Evolutionary conservation across 2,329 filamentous ascomycete species (phyloP).

Genomic region (Myotisia sp.): DNA sequence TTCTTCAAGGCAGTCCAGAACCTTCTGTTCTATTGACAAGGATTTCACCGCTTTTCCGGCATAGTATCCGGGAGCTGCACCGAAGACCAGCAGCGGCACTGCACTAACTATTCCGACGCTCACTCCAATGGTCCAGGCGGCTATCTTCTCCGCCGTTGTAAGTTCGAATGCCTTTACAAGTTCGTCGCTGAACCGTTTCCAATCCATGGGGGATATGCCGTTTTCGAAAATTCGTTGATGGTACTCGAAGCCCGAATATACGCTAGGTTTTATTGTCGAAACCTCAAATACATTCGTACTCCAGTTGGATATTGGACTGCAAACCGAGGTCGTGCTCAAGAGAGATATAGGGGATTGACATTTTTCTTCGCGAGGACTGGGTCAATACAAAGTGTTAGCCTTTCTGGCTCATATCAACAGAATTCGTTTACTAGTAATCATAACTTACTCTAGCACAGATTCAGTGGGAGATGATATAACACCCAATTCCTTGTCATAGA

Average conservation of each 20-base stretch:
- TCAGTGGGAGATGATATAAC: no score
- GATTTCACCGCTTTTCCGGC: conserved; percentile 9
- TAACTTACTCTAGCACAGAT: no score
- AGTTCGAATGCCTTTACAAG: conserved; percentile 5
- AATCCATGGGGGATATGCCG: conserved; percentile 7
- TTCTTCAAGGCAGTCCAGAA: conserved; percentile 5
- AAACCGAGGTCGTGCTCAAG: no score
- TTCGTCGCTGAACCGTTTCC: conserved; percentile 9
- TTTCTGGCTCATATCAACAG: no score
- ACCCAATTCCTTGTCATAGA: no score
- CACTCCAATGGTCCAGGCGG: conserved; percentile 9
- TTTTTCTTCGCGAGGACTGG: no score
- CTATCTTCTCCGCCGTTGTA: conserved; percentile 6
- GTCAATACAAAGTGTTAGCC: no score
- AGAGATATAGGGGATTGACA: no score
- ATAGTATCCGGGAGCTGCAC: conserved; percentile 8
- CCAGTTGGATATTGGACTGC: background rate
- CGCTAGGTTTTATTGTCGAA: conserved; percentile 2
- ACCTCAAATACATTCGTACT: conserved; percentile 6
- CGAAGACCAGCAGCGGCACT: conserved; percentile 5
- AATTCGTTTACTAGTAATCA: no score
- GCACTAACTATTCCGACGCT: conserved; percentile 7
- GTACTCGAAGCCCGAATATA: conserved; percentile 9
- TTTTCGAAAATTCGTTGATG: conserved; percentile 9
- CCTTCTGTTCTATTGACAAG: conserved; percentile 8